Conservation (phyloP, 75 land plant genomes). For the Selaginella tamariscina region DNA sequence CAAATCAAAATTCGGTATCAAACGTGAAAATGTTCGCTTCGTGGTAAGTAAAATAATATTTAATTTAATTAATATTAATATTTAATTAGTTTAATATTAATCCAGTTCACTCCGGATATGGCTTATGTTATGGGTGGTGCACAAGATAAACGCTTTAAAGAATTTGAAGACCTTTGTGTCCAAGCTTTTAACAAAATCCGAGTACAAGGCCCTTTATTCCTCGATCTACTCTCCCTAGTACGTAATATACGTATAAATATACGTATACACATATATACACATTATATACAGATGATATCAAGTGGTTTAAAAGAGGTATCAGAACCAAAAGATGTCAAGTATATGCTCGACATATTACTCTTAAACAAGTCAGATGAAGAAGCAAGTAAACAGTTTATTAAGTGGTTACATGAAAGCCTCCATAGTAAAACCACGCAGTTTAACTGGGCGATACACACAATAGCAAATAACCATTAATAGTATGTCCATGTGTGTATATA, state of each 20-base stretch:
- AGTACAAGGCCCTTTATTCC: constrained; percentile 7
- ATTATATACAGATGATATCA: constrained; percentile 12
- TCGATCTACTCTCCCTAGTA: constrained; percentile 13
- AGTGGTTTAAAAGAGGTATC: constrained; percentile 11
- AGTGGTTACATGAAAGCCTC: constrained; percentile 12
- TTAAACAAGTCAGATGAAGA: constrained; percentile 10
- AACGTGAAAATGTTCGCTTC: constrained; percentile 14
- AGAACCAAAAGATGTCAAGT: background rate
- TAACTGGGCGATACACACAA: constrained; percentile 13
- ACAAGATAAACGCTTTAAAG: constrained; percentile 7
- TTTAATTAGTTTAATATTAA: background rate
- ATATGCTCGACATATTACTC: constrained; percentile 9
- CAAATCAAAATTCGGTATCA: constrained; percentile 15
- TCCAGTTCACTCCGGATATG: constrained; percentile 17
- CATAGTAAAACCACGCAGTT: constrained; percentile 13
- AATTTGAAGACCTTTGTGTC: constrained; percentile 9
- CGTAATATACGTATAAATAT: background rate
- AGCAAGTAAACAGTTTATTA: constrained; percentile 6
- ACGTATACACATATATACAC: background rate
- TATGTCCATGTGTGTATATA: no score
- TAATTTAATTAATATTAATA: background rate
- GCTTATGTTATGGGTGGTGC: constrained; percentile 19
- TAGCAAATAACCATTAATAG: no score
- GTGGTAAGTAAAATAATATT: constrained; percentile 2
- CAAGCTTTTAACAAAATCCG: constrained; percentile 15